Base-by-base conservation (phyloP, 495 filamentous ascomycete species). In the Hyaloscypha bicolor region DNA sequence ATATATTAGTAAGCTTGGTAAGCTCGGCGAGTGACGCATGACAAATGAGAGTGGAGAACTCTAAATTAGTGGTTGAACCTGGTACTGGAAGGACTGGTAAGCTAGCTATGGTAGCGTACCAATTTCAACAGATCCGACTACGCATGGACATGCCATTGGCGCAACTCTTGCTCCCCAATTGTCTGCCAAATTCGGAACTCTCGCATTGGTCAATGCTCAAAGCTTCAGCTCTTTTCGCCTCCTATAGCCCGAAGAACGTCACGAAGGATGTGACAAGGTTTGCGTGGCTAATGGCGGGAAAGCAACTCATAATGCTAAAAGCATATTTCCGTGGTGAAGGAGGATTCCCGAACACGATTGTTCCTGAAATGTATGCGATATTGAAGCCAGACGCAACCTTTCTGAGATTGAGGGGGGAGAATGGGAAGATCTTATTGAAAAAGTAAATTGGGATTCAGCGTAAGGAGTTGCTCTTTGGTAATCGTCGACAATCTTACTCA, bases 251-350 rank as follows among this genome's bases (percentile, higher is more conserved):
- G n/a, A n/a, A n/a, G n/a, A n/a, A n/a, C n/a, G n/a, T n/a, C n/a
- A n/a, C n/a, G n/a, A 11, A 22, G 5, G 30, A 42, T 19, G 61
- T 58, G 1, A 63, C 69, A n/a, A 72, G 55, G 8, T 85, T 91
- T 57, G 78, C 82, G 12, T 91, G 91, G 79, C 80, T 85, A 62
- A 86, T 91, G 51, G 88, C 88, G 6, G 90, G 89, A 0, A 80
- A 79, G 16, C 84, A 87, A 65, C 76, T 94, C 0, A 87, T 84
- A 6, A 78, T 81, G 35, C 80, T 94, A 16, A 94, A 94, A 72
- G 45, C 65, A 51, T n/a, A n/a, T n/a, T 8, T 69, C 68, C 16
- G 37, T 51, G 0, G 71, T 61, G 14, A 42, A 53, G 4, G 4
- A 5, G 64, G 58, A 9, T 63, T 64, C 22, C 70, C 72, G 3